Conservation (phyloP, 1,284 basidiomycete species). For the Boletellus sp. region DNA sequence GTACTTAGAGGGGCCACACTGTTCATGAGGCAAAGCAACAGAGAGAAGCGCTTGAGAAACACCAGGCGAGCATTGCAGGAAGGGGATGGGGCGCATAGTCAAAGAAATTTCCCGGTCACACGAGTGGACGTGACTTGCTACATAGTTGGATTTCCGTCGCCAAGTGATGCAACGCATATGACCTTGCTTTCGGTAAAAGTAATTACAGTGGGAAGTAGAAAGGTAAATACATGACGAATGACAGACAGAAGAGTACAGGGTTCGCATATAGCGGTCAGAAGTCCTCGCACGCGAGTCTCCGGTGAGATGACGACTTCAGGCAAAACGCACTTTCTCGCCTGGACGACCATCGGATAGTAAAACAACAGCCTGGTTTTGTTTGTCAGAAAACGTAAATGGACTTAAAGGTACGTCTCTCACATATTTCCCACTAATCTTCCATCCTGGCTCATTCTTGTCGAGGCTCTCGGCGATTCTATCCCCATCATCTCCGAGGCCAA, state of each 20-base stretch:
- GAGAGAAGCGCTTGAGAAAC: no score
- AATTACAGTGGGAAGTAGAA: no score
- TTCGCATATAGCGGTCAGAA: not conserved
- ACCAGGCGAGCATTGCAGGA: no score
- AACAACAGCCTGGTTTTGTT: constrained; percentile 65
- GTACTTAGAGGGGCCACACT: no score
- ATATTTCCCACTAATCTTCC: constrained; percentile 97
- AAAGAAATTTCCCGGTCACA: no score
- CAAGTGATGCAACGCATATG: no score
- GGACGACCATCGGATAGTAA: constrained; percentile 83
- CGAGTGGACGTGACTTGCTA: no score
- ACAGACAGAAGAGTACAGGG: not conserved
- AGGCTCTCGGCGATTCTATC: constrained; percentile 76
- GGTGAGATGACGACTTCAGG: constrained; percentile 34
- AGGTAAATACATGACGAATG: not conserved
- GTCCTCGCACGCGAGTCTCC: constrained; percentile 1
- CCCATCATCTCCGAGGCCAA: constrained; percentile 66
- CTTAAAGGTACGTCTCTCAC: constrained; percentile 43
- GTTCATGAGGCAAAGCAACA: no score
- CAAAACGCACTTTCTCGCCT: constrained; percentile 75
- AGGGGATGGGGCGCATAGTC: no score
- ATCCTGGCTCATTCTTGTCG: constrained; percentile 87
- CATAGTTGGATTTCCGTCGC: no score
- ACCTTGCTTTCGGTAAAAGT: no score
- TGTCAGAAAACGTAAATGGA: constrained; percentile 4